Evolutionary conservation across 768 basidiomycete genomes (phyloP), one percentile per base, ranked within the genome.

Genomic region (Mrakia blollopis): DNA sequence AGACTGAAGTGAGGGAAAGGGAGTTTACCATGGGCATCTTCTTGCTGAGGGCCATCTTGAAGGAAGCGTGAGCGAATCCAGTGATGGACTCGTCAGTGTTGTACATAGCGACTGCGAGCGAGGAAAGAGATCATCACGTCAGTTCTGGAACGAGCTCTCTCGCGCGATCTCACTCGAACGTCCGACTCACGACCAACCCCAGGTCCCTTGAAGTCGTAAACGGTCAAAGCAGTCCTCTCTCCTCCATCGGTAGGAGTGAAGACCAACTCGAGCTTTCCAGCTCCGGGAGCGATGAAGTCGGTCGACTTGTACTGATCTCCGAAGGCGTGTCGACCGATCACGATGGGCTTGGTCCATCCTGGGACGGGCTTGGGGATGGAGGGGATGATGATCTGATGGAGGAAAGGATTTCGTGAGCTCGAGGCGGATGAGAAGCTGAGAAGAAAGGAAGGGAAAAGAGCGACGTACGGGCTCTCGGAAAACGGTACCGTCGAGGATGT

Each of bases 401-500:
- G 13, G 44, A 50, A 18, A 50, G 21, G 18, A 2, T 21, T 7
- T 3, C 2, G 47, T 50, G 47, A 50, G 47, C 47, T 50, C 18
- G 44, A 44, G 44, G 10, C 11, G 10, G 44, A 44, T 3, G 14
- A 21, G 21, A 14, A 18, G 16, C 16, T n/a, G n/a, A n/a, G n/a
- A 21, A 50, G 47, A 4, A 21, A 21, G 13, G 47, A 18, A 50
- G 47, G 18, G 21, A 21, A 18, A 7, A 47, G 14, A 16, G 44
- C 47, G 47, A 50, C 47, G 47, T 18, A 50, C 47, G 80, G 97
- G 97, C 84, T 97, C 97, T 79, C 97, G 91, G 89, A 98, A 98
- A 73, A 99, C 95, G 28, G 97, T 98, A 60, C 97, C 97, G 44
- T 94, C 94, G 70, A 98, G 90, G 82, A 98, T 97, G 83, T 99